These are phyloP conservation scores for Nemania sp. DNA, from an alignment of 2,329 filamentous ascomycete genomes.

Conservation along the genomic window DNA sequence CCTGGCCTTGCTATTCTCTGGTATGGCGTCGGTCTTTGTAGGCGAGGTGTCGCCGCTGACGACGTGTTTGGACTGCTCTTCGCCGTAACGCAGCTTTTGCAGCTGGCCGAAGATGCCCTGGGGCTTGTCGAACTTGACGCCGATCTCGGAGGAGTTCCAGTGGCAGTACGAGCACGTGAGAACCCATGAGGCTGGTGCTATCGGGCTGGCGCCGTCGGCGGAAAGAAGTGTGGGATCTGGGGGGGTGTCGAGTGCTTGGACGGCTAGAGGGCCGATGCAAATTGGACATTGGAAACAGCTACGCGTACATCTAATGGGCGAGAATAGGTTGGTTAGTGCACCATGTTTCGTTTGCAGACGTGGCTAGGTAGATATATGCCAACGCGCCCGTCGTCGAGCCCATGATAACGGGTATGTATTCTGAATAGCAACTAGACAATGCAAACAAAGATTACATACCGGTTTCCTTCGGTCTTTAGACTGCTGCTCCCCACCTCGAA, in stretches of 20 bases:
- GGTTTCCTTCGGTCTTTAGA: constrained; percentile 91
- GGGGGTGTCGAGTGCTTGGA: constrained; percentile 75
- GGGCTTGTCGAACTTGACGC: constrained; percentile 88
- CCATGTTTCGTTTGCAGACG: neutral
- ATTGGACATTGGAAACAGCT: constrained; percentile 96
- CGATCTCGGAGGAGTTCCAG: constrained; percentile 91
- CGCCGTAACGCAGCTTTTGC: constrained; percentile 74
- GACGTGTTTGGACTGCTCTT: constrained; percentile 53
- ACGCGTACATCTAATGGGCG: constrained; percentile 78
- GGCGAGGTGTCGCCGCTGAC: constrained; percentile 46
- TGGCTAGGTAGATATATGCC: no score
- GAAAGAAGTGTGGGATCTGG: constrained; percentile 59
- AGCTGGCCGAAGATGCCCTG: constrained; percentile 88
- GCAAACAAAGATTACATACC: constrained; percentile 67
- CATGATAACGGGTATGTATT: no score
- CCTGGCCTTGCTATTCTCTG: constrained; percentile 59
- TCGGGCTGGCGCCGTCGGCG: constrained; percentile 56
- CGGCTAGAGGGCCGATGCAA: constrained; percentile 83
- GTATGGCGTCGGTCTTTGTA: constrained; percentile 68
- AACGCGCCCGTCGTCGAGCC: no score
- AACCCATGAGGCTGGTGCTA: constrained; percentile 71
- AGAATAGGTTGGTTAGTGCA: constrained; percentile 20
- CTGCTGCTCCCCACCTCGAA: constrained; percentile 97
- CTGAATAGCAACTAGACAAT: no score
- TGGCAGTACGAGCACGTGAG: constrained; percentile 91